Conservation (phyloP, 2,329 filamentous ascomycete species). For the Claviceps spartinae region DNA sequence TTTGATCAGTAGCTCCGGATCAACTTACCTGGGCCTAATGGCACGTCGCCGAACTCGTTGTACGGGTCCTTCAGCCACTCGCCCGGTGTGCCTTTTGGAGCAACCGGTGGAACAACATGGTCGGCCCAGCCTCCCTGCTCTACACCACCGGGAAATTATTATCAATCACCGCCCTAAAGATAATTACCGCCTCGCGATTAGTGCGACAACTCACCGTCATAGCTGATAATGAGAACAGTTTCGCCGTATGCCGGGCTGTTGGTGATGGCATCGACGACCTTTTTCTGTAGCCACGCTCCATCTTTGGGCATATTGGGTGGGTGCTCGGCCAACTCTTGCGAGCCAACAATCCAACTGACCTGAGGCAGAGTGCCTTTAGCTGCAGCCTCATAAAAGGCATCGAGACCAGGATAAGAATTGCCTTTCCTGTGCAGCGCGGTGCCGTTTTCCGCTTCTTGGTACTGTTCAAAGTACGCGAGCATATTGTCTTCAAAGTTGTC, state of each 20-base stretch:
- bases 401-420: slow-evolving; percentile 30
- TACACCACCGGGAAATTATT: slow-evolving; percentile 7
- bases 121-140: slow-evolving; percentile 42
- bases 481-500: slow-evolving; percentile 41
- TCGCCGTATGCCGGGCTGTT: slow-evolving; percentile 33
- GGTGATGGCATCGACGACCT: slow-evolving; percentile 35
- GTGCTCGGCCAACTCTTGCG: slow-evolving; percentile 30
- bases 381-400: slow-evolving; percentile 34
- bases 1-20: too few relatives aligned
- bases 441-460: slow-evolving; percentile 8
- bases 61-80: slow-evolving; percentile 35
- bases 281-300: slow-evolving; percentile 40
- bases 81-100: slow-evolving; percentile 31
- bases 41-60: slow-evolving; percentile 9
- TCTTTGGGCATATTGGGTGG: slow-evolving; percentile 38
- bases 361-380: slow-evolving; percentile 35
- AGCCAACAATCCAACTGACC: slow-evolving; percentile 37
- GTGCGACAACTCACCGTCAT: slow-evolving; percentile 24
- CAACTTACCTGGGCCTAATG: slow-evolving; percentile 15
- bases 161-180: neutral
- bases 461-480: slow-evolving; percentile 25
- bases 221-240: slow-evolving; percentile 37
- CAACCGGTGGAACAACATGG: slow-evolving; percentile 34
- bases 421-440: slow-evolving; percentile 7
- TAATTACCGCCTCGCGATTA: neutral